Conservation (phyloP, 495 filamentous ascomycete genomes). For the Aspergillus indologenus region DNA sequence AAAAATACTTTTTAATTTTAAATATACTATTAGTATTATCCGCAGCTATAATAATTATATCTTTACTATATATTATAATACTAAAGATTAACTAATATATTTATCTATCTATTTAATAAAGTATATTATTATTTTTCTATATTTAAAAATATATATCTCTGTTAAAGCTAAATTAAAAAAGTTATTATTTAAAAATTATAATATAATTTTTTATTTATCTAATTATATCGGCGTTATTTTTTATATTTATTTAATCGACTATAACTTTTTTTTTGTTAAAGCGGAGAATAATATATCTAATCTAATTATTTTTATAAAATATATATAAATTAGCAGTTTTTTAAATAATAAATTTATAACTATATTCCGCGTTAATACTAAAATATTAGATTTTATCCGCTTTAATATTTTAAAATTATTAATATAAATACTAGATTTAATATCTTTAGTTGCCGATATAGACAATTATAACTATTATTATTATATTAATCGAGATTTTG, state of each 20-base stretch:
- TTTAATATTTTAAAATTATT: neutral
- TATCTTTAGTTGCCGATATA: neutral
- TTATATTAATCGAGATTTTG: neutral
- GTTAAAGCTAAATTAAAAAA: neutral
- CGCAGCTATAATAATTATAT: neutral
- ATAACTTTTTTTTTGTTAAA: constrained; percentile 1
- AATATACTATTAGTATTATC: neutral
- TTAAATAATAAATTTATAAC: neutral
- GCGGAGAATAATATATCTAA: neutral
- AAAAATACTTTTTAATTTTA: neutral
- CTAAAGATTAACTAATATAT: neutral
- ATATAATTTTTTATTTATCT: constrained; percentile 4
- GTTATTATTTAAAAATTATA: neutral
- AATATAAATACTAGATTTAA: neutral
- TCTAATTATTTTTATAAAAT: neutral
- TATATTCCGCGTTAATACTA: neutral
- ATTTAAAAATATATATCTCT: neutral
- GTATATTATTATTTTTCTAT: neutral
- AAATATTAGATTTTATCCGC: neutral
- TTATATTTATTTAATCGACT: neutral
- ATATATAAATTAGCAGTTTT: neutral
- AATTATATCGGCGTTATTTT: neutral
- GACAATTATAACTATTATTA: neutral
- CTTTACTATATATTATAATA: constrained; percentile 1
- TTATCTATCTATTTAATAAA: neutral